A percentile compares a stretch with the other conserved stretches of the same genome.
phyloP scores from a whole-genome alignment of 2,329 filamentous ascomycete species.

The Colletotrichum shisoi region DNA sequence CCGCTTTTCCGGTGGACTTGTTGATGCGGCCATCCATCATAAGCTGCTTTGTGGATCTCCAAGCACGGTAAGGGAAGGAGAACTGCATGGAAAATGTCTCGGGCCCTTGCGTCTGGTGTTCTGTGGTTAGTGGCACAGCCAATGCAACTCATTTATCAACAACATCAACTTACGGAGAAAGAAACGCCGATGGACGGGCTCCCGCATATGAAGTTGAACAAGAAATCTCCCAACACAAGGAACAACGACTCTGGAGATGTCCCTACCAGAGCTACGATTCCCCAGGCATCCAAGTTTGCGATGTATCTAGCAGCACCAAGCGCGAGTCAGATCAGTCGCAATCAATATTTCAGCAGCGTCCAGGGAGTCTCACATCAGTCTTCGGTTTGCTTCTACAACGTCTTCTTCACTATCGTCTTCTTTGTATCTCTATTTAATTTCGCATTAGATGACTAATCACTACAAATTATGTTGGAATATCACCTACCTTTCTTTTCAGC shows the following conservation, averaged over 20 bases:
- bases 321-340: no score
- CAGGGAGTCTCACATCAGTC: background rate
- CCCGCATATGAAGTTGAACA: background rate
- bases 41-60: background rate
- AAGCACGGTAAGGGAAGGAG: slow-evolving; percentile 1
- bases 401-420: background rate
- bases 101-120: background rate
- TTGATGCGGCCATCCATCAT: background rate
- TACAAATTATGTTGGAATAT: rapidly evolving
- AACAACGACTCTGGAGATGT: background rate
- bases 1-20: background rate
- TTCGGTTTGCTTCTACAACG: background rate
- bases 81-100: background rate
- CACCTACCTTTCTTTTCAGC: background rate
- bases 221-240: background rate
- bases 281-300: slow-evolving; percentile 4
- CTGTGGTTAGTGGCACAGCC: no score
- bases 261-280: background rate
- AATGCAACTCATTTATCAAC: no score
- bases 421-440: background rate
- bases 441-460: background rate
- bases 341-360: no score
- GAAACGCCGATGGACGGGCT: background rate
- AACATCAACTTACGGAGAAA: background rate
- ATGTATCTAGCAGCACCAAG: background rate